Evolutionary conservation across 108 stramenopile genomes (phyloP).

Genomic region (Cyclotella distinguenda): DNA sequence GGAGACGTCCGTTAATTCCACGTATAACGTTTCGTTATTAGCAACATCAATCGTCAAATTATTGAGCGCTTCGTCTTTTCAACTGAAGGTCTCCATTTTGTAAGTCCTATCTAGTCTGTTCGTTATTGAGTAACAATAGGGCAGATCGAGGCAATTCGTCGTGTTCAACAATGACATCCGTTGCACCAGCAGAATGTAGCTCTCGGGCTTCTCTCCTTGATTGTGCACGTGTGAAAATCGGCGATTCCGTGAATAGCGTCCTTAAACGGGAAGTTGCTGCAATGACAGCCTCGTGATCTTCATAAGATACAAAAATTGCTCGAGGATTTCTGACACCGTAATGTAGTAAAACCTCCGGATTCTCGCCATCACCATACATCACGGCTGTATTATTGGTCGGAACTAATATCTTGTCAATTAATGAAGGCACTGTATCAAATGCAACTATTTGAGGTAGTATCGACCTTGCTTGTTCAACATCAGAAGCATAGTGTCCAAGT

Average conservation of each 20-base stretch:
- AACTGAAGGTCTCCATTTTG: no score
- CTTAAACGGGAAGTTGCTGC: slow-evolving; percentile 52
- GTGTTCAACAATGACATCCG: slow-evolving; percentile 59
- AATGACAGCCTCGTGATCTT: slow-evolving; percentile 36
- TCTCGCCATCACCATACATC: slow-evolving; percentile 59
- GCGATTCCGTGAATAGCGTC: slow-evolving; percentile 39
- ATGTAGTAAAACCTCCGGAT: slow-evolving; percentile 51
- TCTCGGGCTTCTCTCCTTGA: slow-evolving; percentile 46
- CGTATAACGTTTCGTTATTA: no score
- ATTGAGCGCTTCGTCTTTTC: no score
- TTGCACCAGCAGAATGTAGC: slow-evolving; percentile 53
- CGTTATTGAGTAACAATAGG: slow-evolving; percentile 34
- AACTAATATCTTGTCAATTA: slow-evolving; percentile 41
- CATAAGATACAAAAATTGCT: slow-evolving; percentile 65
- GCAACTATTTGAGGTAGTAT: slow-evolving; percentile 51
- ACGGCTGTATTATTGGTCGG: slow-evolving; percentile 40
- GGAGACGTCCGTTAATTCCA: no score
- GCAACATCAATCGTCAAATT: no score
- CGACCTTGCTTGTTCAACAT: slow-evolving; percentile 1
- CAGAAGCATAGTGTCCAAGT: slow-evolving; percentile 25
- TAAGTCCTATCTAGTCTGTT: not conserved
- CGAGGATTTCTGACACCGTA: slow-evolving; percentile 55
- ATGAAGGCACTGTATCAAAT: slow-evolving; percentile 53
- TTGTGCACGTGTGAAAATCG: slow-evolving; percentile 57
- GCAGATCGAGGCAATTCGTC: slow-evolving; percentile 61